Evolutionary conservation across 805 yeast genomes (phyloP).

Genomic region (Tanozyma kutaoensis): DNA sequence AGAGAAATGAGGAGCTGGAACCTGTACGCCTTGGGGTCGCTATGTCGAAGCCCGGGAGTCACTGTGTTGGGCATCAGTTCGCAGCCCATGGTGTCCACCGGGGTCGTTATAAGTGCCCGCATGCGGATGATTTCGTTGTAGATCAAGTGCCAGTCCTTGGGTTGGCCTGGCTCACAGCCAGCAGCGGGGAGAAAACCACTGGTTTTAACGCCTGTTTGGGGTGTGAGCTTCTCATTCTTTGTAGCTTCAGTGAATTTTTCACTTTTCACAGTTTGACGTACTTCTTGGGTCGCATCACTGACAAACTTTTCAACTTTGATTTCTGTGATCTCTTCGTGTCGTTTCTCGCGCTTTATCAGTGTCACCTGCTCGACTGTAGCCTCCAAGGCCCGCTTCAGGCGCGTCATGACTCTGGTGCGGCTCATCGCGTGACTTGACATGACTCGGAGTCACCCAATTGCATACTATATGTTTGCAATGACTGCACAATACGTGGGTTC

Average conservation of each 20-base stretch:
- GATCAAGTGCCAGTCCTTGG: slow-evolving; percentile 42
- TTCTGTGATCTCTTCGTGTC: too few species aligned
- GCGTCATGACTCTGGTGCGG: too few species aligned
- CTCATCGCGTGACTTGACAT: too few species aligned
- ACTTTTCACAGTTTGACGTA: neutral
- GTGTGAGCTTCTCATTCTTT: neutral
- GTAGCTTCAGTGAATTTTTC: neutral
- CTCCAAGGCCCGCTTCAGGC: too few species aligned
- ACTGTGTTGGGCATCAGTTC: slow-evolving; percentile 40
- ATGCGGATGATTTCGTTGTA: slow-evolving; percentile 50
- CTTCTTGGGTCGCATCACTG: neutral
- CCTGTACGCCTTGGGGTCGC: slow-evolving; percentile 32
- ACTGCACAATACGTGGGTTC: too few species aligned
- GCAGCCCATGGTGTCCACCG: slow-evolving; percentile 86
- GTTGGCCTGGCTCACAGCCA: slow-evolving; percentile 4
- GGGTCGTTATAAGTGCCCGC: slow-evolving; percentile 58
- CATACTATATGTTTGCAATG: too few species aligned
- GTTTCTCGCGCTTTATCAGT: too few species aligned
- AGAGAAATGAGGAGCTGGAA: slow-evolving; percentile 68
- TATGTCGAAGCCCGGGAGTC: slow-evolving; percentile 15
- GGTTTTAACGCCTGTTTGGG: neutral
- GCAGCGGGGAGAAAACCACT: neutral
- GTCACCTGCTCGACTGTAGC: too few species aligned
- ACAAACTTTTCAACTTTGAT: too few species aligned
- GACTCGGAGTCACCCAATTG: too few species aligned